Base-by-base conservation (phyloP, 768 basidiomycete species). In the Porpolomopsis calyptriformis region DNA sequence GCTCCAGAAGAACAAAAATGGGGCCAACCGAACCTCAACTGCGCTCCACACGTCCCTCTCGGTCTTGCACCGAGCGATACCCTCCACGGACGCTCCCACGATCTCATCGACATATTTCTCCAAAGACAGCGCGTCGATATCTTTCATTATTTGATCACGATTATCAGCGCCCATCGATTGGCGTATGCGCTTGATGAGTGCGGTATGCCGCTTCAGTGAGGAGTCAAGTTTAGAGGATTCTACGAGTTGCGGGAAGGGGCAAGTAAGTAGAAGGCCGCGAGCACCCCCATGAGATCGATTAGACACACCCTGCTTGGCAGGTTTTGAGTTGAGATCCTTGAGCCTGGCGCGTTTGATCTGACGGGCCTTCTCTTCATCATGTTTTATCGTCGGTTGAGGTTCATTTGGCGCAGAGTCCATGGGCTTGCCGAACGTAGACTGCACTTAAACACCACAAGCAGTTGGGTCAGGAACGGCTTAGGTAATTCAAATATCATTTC, bases 71-170 rank as follows among this genome's bases (percentile, higher is more conserved):
- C 85, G 77, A 7, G 64, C 64, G 33, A 92, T 69, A 3, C 96
- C 96, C 58, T 99, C 96, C 2, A 88, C 67, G 1, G 83, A 72
- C 5, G 92, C 93, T 9, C 80, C 78, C 1, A 85, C 87, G 51
- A 97, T 83, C 65, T 99, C 96, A 57, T 96, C 93, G 40, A 93
- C 73, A 60, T 99, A 98, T 64, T 96, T 98, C 67, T 91, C 91
- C 47, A 99, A 71, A 2, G 89, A 82, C 45, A 99, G 73, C 0
- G 84, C 74, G 51, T 92, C 84, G 52, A 96, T 80, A 56, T 99
- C 96, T 64, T 92, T 97, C 53, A 96, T 66, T 49, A 94, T 80
- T 56, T 88, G 82, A 55, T 92, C 89, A 39, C 73, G 76, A 59
- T 89, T 83, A 55, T 91, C 88, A 31, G 72, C 59, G 12, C 83